Percentiles rank a stretch among this genome's conserved stretches.
Conservation (phyloP, 2,329 filamentous ascomycete species). For the Fusarium napiforme region DNA sequence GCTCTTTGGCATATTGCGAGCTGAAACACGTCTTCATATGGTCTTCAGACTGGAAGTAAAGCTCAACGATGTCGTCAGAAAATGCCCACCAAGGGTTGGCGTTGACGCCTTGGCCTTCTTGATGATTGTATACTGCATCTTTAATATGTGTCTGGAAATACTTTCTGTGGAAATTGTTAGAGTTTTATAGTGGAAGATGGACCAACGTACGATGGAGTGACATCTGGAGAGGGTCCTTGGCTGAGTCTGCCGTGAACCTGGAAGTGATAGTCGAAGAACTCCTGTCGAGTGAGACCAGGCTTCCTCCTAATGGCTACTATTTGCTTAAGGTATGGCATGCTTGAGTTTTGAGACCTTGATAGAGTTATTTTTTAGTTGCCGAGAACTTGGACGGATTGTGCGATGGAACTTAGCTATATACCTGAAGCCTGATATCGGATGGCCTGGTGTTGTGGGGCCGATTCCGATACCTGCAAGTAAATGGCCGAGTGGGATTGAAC, state of each 20-base stretch:
- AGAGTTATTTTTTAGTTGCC: not conserved
- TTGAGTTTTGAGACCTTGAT: not conserved
- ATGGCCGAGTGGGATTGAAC: not conserved
- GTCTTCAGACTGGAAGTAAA: not conserved
- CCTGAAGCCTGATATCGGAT: not conserved
- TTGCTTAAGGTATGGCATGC: not conserved
- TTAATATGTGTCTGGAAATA: not conserved
- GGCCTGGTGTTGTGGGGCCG: not conserved
- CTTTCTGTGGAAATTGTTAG: not conserved
- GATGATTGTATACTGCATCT: not conserved
- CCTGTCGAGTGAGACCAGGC: not conserved
- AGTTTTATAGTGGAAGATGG: accelerated
- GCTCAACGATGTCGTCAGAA: not conserved
- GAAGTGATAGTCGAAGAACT: not conserved
- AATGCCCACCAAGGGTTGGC: not conserved
- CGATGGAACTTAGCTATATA: not conserved
- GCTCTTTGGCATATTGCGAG: not conserved
- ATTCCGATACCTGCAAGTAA: not conserved
- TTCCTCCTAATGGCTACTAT: not conserved
- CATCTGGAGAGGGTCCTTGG: not conserved
- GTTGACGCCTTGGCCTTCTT: not conserved
- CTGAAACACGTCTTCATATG: not conserved
- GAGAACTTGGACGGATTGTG: not conserved
- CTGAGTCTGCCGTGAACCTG: not conserved
- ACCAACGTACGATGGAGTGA: not conserved